Base-by-base conservation (phyloP, 768 basidiomycete genomes). In the Tulasnella sp. region DNA sequence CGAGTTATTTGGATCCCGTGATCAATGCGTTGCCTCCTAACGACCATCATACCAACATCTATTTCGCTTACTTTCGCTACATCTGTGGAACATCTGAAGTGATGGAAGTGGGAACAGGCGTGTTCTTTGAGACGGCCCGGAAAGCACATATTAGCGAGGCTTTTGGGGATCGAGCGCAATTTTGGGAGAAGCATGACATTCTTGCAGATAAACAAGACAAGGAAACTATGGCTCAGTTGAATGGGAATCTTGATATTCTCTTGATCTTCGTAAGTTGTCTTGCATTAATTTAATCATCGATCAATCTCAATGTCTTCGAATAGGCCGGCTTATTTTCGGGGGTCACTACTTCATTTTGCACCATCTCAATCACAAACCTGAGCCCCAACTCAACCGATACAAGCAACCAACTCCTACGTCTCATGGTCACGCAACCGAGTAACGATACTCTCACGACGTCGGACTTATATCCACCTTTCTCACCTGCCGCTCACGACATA, bases 311-410 rank as follows among this genome's bases (percentile, higher is more conserved):
- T 15, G 21, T 34, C 4, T 30, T 29, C 38, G n/a, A 4, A 11
- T 30, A 59, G 58, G 58, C 58, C 5, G 58, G 58, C 34, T 47
- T 59, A 19, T 59, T 59, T 23, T 59, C 58, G 9, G 45, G 47
- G 13, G 50, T 59, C 47, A 59, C 49, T 38, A 59, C 58, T 5
- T 19, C 58, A 17, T 59, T 59, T 19, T 49, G 48, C 58, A 27
- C 34, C 11, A 41, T 50, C 29, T 27, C 58, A 4, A n/a, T 50
- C 13, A n/a, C n/a, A n/a, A n/a, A n/a, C n/a, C n/a, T n/a, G n/a
- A n/a, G n/a, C n/a, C 27, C 26, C 34, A 29, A 49, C 47, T 27
- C 45, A 8, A 43, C 32, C 23, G 47, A 21, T 3, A 24, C 32
- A 26, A 32, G 45, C 26, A 51, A 13, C 21, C 30, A 30, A 50